Evolutionary conservation across 2,329 filamentous ascomycete genomes (phyloP), one percentile per base, ranked within the genome.

Genomic region (Cadophora sp.): DNA sequence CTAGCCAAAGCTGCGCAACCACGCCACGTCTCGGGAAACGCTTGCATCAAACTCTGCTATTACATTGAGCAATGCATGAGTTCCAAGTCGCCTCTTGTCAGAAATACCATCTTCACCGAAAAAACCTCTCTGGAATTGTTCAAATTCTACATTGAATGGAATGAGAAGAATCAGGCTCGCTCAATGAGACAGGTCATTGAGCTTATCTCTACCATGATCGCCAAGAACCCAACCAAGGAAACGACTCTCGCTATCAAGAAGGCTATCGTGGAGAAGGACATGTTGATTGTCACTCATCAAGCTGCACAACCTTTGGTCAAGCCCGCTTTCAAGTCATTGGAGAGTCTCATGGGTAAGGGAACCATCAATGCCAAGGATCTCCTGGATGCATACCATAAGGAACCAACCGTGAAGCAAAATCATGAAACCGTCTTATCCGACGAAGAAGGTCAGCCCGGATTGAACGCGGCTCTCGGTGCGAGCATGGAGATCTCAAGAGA

Each of bases 241-340:
- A 67, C 75, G 3, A 79, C 82, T 36, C 83, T 81, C 69, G 72
- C 76, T 30, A 76, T 84, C 39, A 85, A 84, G 71, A 71, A 75
- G 20, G 76, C 74, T 18, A 80, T 90, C 7, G 73, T 89, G 18
- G 76, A 82, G 30, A 84, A 80, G 5, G 81, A 89, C 7, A 74
- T 91, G 18, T 83, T 85, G 1, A 86, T 90, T 16, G 83, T 92
- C 50, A 82, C 84, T 24, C 84, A 86, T 65, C 83, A 86, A 67
- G 87, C 87, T 41, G 83, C 87, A 18, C 88, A 86, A 70, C 85
- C 88, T 11, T 82, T 89, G 61, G 87, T 89, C 48, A 93, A 93
- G 76, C 90, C 90, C 43, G 87, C 89, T 7, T 84, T 93, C 68
- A 89, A 89, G 73, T 85, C 85, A 18, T 79, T 93, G 45, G 88